A percentile compares a stretch with the other conserved stretches of the same genome.
These are phyloP conservation scores for Podila epicladia DNA, from an alignment of 192 early-diverging fungal species.

Conservation along the genomic window DNA sequence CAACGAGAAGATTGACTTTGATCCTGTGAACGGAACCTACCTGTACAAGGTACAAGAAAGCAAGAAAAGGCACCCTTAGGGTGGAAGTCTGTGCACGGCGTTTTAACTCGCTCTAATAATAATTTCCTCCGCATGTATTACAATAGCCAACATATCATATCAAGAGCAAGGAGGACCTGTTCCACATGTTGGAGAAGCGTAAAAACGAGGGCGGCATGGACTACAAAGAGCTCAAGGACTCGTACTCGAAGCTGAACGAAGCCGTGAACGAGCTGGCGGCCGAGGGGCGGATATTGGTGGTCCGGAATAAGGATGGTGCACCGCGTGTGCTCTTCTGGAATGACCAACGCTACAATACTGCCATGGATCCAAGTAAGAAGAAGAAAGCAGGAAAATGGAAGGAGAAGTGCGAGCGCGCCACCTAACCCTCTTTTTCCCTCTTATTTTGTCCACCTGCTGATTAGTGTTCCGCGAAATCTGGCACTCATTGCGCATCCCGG, in stretches of 20 bases:
- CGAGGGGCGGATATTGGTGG: slow-evolving; percentile 68
- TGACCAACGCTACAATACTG: slow-evolving; percentile 58
- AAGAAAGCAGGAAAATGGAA: neutral
- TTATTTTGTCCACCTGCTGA: neutral
- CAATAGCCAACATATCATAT: slow-evolving; percentile 75
- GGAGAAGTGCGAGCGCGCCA: neutral
- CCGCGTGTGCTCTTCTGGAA: slow-evolving; percentile 79
- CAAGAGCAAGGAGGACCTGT: slow-evolving; percentile 74
- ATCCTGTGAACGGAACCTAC: slow-evolving; percentile 64
- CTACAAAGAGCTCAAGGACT: slow-evolving; percentile 79
- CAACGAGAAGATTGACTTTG: slow-evolving; percentile 75
- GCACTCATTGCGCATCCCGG: slow-evolving; percentile 72
- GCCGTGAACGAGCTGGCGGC: slow-evolving; percentile 64
- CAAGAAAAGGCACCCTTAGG: neutral
- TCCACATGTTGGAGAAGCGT: slow-evolving; percentile 67
- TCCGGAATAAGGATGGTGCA: slow-evolving; percentile 69
- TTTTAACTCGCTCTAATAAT: neutral
- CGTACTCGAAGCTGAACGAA: slow-evolving; percentile 69
- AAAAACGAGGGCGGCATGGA: slow-evolving; percentile 76
- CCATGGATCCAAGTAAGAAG: slow-evolving; percentile 60
- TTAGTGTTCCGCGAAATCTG: slow-evolving; percentile 82
- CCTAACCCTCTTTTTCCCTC: neutral
- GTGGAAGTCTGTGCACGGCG: too few relatives aligned
- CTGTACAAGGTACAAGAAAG: slow-evolving; percentile 66
- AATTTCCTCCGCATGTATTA: neutral